A percentile compares a stretch with the other conserved stretches of the same genome.
Evolutionary conservation across 371 early-diverging fungal species (phyloP).

Genomic region (Sporodiniella umbellata): DNA sequence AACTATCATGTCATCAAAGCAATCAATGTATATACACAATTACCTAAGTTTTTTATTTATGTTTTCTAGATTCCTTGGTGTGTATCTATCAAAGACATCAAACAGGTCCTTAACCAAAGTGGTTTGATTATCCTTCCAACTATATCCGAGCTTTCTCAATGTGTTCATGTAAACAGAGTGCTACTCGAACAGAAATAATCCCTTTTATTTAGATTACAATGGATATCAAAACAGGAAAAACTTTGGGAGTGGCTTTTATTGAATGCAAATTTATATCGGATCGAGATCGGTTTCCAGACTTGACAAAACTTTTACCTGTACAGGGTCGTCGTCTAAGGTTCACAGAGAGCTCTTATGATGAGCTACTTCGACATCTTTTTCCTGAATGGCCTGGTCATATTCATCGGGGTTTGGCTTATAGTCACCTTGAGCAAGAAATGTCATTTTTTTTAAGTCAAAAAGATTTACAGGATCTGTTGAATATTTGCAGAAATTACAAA

Average conservation of each 20-base stretch:
- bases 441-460: conserved; percentile 14
- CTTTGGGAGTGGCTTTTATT: conserved; percentile 6
- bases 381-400: conserved; percentile 8
- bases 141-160: conserved; percentile 1
- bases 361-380: conserved; percentile 7
- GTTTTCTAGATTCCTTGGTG: conserved; percentile 6
- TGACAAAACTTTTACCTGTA: neutral
- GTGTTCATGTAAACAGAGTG: conserved; percentile 9
- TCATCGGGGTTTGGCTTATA: conserved; percentile 5
- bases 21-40: conserved; percentile 6
- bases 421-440: neutral
- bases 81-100: conserved; percentile 1
- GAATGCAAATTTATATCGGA: neutral
- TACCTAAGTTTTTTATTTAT: neutral
- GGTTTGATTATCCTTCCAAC: neutral
- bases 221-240: conserved; percentile 18
- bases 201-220: conserved; percentile 12
- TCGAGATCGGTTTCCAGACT: neutral
- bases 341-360: conserved; percentile 8
- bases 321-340: conserved; percentile 12
- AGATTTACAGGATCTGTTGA: conserved; percentile 10
- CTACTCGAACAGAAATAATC: neutral
- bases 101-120: neutral
- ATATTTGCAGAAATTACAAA: conserved; percentile 18
- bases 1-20: neutral